These are phyloP conservation scores for Kwoniella europaea DNA, from an alignment of 768 basidiomycete species.

Conservation along the genomic window DNA sequence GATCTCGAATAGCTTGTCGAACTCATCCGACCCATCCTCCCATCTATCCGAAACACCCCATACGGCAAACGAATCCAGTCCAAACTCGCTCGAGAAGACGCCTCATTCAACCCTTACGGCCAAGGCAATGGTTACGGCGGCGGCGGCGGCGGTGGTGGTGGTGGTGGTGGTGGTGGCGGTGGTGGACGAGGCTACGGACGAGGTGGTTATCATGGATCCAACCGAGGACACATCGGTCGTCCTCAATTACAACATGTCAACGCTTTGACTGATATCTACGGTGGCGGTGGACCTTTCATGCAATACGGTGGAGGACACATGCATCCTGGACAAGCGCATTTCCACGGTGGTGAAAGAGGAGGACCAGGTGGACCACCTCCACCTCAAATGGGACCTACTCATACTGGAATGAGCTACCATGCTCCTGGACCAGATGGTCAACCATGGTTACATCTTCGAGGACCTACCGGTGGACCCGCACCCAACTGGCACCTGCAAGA, in stretches of 20 bases:
- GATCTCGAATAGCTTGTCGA: constrained; percentile 71
- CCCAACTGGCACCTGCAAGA: constrained; percentile 32
- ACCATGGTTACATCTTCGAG: constrained; percentile 51
- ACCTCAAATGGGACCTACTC: constrained; percentile 35
- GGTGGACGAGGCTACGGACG: constrained; percentile 34
- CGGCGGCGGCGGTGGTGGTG: constrained; percentile 39
- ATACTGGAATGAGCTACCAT: constrained; percentile 51
- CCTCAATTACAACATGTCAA: constrained; percentile 58
- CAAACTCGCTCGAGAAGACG: constrained; percentile 93
- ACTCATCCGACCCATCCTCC: constrained; percentile 96
- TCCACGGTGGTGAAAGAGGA: constrained; percentile 19
- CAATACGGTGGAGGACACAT: constrained; percentile 21
- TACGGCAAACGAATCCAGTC: constrained; percentile 99
- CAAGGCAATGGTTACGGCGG: constrained; percentile 28
- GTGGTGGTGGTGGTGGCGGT: constrained; percentile 35
- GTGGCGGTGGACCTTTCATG: constrained; percentile 46
- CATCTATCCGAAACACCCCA: constrained; percentile 97
- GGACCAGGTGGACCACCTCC: constrained; percentile 20
- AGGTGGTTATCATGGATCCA: constrained; percentile 29
- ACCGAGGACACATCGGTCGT: constrained; percentile 52
- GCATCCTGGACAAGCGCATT: constrained; percentile 18
- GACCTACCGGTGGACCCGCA: constrained; percentile 35
- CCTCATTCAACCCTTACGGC: constrained; percentile 57
- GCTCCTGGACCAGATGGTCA: constrained; percentile 52
- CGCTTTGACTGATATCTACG: constrained; percentile 58